Evolutionary conservation across 345 rosid species (phyloP).

Genomic region (Corymbia maculata): DNA sequence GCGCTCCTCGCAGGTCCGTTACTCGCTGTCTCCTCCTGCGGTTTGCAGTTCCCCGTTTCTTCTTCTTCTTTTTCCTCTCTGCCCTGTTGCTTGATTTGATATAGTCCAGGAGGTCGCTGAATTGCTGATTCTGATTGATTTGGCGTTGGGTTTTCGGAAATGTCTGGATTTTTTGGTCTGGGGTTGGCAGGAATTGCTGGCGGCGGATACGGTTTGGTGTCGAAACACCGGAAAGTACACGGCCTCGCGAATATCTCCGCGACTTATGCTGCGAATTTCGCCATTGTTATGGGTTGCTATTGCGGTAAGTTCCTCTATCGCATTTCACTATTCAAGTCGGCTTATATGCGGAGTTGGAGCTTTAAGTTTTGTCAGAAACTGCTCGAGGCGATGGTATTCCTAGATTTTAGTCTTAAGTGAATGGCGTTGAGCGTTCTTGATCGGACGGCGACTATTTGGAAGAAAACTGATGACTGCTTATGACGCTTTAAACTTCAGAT

Average conservation of each 20-base stretch:
- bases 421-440: background rate
- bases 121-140: background rate
- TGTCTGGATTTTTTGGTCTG: background rate
- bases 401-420: background rate
- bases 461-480: background rate
- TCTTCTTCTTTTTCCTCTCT: background rate
- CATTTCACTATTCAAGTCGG: background rate
- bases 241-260: slow-evolving; percentile 53
- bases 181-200: slow-evolving; percentile 45
- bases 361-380: background rate
- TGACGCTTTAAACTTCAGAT: background rate
- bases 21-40: rapidly evolving
- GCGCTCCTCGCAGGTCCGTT: slow-evolving; percentile 55
- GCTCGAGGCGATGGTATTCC: background rate
- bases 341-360: background rate
- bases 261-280: slow-evolving; percentile 57
- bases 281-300: slow-evolving; percentile 66
- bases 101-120: background rate
- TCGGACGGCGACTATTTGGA: rapidly evolving
- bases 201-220: slow-evolving; percentile 61
- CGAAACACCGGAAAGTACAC: slow-evolving; percentile 50
- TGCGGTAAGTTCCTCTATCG: slow-evolving; percentile 38
- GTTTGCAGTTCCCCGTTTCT: background rate
- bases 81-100: background rate
- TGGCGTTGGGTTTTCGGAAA: background rate